Base-by-base conservation (phyloP, 140 eudicot genomes). In the Stevia rebaudiana region DNA sequence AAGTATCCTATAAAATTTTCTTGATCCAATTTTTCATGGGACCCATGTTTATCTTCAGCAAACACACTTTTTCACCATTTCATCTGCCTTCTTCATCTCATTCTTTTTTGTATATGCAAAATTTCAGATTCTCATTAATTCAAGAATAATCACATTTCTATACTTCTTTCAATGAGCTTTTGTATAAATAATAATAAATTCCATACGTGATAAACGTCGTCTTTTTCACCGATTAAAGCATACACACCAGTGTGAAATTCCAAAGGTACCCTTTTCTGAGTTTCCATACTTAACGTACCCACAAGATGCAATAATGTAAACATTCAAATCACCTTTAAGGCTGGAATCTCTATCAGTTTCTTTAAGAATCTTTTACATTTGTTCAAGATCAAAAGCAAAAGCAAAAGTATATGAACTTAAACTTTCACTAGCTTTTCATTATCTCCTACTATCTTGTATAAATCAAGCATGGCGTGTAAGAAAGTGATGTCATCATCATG, bases 161-260 rank as follows among this genome's bases (percentile, higher is more conserved):
- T 15, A 79, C 73, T 70, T 55, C 74, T 1, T 18, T 42, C 36
- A 56, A 61, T n/a, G 75, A 52, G 2, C 68, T 22, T 76, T 78
- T 77, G 80, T 60, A 83, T 10, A 68, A 2, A 40, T 77, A 39
- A 91, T 89, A 89, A 83, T 10, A 68, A 2, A 40, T 77, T 44
- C 95, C 92, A 89, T 28, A 86, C 53, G 12, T 85, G 73, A 68
- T 51, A 67, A 13, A 86, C 55, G 11, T 83, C 91, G 1, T 81
- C 86, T 76, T 75, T 83, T 69, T 75, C 72, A 22, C 83, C 86
- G n/a, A 75, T 67, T 22, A 69, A 65, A 4, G 82, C 80, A 46
- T 86, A 78, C 61, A 62, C 46, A 6, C 78, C 61, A 35, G 82
- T 30, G 18, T 84, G 72, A 50, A 43, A 42, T 53, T 69, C 81